Base-by-base conservation (phyloP, 2,329 filamentous ascomycete genomes). In the Trichophyton schoenleinii region DNA sequence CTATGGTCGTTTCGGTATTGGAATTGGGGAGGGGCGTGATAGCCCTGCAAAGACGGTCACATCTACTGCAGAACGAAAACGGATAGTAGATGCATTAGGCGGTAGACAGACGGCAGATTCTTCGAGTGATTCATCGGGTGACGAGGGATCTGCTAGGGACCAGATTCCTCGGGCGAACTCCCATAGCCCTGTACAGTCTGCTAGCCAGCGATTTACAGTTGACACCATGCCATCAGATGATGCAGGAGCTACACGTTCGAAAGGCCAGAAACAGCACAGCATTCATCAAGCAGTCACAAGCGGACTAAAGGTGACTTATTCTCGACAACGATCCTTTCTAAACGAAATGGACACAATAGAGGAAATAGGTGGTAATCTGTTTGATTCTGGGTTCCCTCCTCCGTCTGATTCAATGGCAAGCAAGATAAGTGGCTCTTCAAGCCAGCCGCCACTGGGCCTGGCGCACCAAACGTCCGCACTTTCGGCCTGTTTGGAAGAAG, bases 261-360 rank as follows among this genome's bases (percentile, higher is more conserved):
- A 52, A 42, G 60, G 49, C 15, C 57, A 36, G 25, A 58, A 46
- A 20, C 36, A 28, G 9, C 3, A 22, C 20, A 60, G 15, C 36
- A n/a, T 55, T 13, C 46, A 34, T 25, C 38, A 55, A 20, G 48
- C 71, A 9, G 66, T 67, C 60, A 59, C 69, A 11, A 65, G 65
- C 59, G 75, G 74, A 2, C 72, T 77, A 3, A 80, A 74, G 65
- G 72, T 82, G 49, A 87, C 84, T 2, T 87, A 87, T 69, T 80
- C 81, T 13, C 78, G 78, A 42, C 77, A 81, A 64, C 77, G 83
- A 53, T 84, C 83, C 1, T 83, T 84, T 63, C 71, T 85, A n/a
- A 77, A 80, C 65, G 82, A 84, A 64, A 69, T 75, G 52, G 75
- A 63, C 48, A 44, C 64, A 13, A 22, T 65, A 58, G 63, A 62